Conservation (phyloP, 2,329 filamentous ascomycete species). For the Colletotrichum ledebouriae region DNA sequence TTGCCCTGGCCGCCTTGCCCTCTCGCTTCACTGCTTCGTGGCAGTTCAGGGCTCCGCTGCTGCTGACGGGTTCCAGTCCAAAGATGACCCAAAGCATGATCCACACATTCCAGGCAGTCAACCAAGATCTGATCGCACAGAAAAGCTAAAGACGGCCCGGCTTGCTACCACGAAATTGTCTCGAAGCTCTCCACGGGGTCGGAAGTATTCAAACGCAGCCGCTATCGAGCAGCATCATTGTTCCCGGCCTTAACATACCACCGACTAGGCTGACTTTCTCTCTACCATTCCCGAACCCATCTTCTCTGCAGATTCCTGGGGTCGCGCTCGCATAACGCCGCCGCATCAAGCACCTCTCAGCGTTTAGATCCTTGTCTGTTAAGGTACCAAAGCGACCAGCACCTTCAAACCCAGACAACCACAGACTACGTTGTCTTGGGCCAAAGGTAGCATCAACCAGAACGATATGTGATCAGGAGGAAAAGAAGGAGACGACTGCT, state of each 20-base stretch:
- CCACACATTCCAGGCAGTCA: conserved; percentile 37
- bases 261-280: conserved; percentile 7
- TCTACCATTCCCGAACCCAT: conserved; percentile 18
- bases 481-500: conserved; percentile 11
- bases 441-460: conserved; percentile 21
- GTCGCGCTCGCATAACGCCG: conserved; percentile 18
- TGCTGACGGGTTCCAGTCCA: conserved; percentile 28
- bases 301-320: conserved; percentile 27
- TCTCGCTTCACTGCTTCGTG: conserved; percentile 19
- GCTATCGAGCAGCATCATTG: conserved; percentile 8
- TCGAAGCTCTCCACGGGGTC: too few relatives aligned
- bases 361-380: conserved; percentile 38
- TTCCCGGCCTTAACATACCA: not conserved
- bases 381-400: not conserved
- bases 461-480: conserved; percentile 22
- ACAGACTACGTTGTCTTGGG: not conserved
- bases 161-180: not conserved
- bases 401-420: conserved; percentile 18
- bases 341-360: conserved; percentile 27
- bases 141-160: conserved; percentile 29
- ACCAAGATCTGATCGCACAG: conserved; percentile 39
- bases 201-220: conserved; percentile 9
- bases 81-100: conserved; percentile 41
- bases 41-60: conserved; percentile 13
- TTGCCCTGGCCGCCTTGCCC: conserved; percentile 1